These are phyloP conservation scores for Friedmanniomyces simplex DNA, from an alignment of 495 filamentous ascomycete genomes.

Conservation along the genomic window DNA sequence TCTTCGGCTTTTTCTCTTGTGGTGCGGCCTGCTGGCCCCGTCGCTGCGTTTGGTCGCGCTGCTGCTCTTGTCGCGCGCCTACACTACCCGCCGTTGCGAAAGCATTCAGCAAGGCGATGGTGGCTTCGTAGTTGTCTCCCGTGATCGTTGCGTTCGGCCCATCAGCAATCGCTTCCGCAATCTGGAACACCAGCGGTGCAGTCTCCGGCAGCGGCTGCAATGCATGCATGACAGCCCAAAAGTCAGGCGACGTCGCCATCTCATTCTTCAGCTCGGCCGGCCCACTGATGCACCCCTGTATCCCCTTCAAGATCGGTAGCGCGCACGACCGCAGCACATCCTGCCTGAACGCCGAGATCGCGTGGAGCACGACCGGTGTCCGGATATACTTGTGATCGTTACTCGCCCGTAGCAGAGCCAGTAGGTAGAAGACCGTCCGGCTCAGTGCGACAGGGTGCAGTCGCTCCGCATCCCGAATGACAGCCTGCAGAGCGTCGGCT, in stretches of 20 bases:
- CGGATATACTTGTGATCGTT: constrained; percentile 87
- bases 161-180: constrained; percentile 62
- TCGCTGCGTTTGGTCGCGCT: constrained; percentile 49
- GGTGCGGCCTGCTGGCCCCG: constrained; percentile 2
- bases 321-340: constrained; percentile 67
- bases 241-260: constrained; percentile 91
- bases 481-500: constrained; percentile 64
- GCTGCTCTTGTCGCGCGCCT: constrained; percentile 69
- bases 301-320: constrained; percentile 60
- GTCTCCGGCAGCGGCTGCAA: constrained; percentile 57
- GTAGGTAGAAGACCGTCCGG: constrained; percentile 73
- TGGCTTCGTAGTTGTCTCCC: constrained; percentile 88
- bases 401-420: constrained; percentile 72
- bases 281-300: constrained; percentile 67
- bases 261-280: constrained; percentile 72
- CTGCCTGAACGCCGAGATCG: constrained; percentile 75
- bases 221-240: constrained; percentile 83
- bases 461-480: constrained; percentile 66
- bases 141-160: constrained; percentile 62
- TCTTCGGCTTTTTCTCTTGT: constrained; percentile 32
- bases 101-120: constrained; percentile 71
- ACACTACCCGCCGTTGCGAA: constrained; percentile 79
- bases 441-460: constrained; percentile 74
- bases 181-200: constrained; percentile 67
- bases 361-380: constrained; percentile 85